These are phyloP conservation scores for Phytophthora parvispora DNA, from an alignment of 352 stramenopile genomes.

Conservation along the genomic window DNA sequence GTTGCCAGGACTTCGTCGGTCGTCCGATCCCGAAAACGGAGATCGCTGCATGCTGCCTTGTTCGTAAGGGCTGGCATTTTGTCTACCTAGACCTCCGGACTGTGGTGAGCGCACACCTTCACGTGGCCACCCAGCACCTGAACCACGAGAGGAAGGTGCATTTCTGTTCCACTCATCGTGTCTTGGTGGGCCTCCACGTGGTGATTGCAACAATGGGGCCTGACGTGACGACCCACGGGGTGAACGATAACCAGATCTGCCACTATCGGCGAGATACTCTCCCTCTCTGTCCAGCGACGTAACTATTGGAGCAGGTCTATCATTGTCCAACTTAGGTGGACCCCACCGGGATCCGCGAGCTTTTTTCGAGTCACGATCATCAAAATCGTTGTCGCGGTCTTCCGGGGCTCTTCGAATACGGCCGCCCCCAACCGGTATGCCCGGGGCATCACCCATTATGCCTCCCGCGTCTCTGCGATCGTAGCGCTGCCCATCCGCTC, in stretches of 20 bases:
- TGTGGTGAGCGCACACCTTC: conserved; percentile 34
- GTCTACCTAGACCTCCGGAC: conserved; percentile 37
- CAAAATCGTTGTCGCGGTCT: conserved; percentile 31
- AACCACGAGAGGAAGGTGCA: conserved; percentile 23
- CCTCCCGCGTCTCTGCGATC: conserved; percentile 31
- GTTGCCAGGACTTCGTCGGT: conserved; percentile 42
- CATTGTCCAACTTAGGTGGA: conserved; percentile 54
- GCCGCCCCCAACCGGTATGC: conserved; percentile 30
- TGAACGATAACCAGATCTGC: conserved; percentile 32
- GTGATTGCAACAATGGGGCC: conserved; percentile 31
- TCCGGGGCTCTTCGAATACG: conserved; percentile 36
- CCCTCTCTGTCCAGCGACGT: conserved; percentile 38
- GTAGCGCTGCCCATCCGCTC: conserved; percentile 16
- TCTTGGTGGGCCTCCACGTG: conserved; percentile 18
- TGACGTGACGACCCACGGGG: conserved; percentile 26
- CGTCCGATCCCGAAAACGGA: conserved; percentile 37
- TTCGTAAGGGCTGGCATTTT: conserved; percentile 26
- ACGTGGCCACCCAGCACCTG: conserved; percentile 31
- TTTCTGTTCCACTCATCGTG: conserved; percentile 47
- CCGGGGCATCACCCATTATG: conserved; percentile 35
- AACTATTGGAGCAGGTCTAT: conserved; percentile 64
- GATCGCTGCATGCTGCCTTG: conserved; percentile 28
- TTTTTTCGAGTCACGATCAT: conserved; percentile 71
- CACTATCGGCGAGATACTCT: conserved; percentile 30
- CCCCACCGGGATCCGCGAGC: conserved; percentile 78